These are phyloP conservation scores for Teratosphaeriaceae sp. DNA, from an alignment of 2,329 filamentous ascomycete species.

Conservation along the genomic window DNA sequence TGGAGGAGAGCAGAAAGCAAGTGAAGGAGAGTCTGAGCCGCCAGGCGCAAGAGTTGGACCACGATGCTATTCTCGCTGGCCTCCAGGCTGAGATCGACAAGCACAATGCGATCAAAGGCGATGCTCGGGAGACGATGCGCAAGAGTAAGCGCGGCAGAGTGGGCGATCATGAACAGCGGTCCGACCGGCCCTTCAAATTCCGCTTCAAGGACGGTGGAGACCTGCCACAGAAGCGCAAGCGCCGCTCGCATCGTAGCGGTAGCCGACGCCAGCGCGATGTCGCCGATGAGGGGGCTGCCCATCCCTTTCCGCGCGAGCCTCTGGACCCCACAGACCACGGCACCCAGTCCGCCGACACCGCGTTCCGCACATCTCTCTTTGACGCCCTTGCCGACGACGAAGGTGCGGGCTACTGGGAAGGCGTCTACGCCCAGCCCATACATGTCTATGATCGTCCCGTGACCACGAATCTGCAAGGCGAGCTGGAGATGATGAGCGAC, in stretches of 20 bases:
- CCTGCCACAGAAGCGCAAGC: conserved; percentile 18
- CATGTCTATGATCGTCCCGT: conserved; percentile 70
- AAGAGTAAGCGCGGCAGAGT: conserved; percentile 6
- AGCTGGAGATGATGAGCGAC: conserved; percentile 79
- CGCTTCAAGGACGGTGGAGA: conserved; percentile 25
- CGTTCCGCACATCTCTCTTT: conserved; percentile 91
- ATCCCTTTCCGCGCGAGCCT: conserved; percentile 29
- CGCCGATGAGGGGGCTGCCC: conserved; percentile 14
- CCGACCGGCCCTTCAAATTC: conserved; percentile 16
- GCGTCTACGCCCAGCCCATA: conserved; percentile 92
- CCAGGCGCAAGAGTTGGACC: conserved; percentile 18
- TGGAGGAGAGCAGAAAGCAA: conserved; percentile 26
- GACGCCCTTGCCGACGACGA: conserved; percentile 97
- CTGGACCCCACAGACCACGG: conserved; percentile 11
- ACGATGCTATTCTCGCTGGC: conserved; percentile 25
- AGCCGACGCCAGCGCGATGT: conserved; percentile 4
- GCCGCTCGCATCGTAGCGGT: conserved; percentile 14
- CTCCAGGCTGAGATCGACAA: conserved; percentile 29
- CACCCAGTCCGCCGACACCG: conserved; percentile 45
- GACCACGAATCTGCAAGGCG: conserved; percentile 46
- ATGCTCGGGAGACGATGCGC: conserved; percentile 9
- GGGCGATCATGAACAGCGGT: neutral
- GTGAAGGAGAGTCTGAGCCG: conserved; percentile 20
- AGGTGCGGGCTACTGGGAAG: conserved; percentile 87
- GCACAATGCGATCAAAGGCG: conserved; percentile 20